Evolutionary conservation across 2,329 filamentous ascomycete genomes (phyloP), one percentile per base, ranked within the genome.

Genomic region (Aurifilum marmelostoma): DNA sequence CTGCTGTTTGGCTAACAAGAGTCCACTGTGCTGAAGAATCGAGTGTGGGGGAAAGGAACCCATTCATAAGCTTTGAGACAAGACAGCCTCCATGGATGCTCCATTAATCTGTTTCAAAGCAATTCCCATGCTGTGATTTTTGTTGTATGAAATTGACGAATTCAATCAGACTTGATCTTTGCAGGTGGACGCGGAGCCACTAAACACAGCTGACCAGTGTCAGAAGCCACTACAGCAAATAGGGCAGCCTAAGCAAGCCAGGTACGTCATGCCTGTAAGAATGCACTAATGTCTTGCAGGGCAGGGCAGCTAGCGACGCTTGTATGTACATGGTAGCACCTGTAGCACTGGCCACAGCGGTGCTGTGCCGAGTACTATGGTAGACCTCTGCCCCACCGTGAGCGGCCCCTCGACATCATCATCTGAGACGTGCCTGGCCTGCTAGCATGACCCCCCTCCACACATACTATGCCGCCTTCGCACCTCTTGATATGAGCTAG

Each of bases 211-310:
- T 47, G 14, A 24, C 5, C 52, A 59, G 18, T 56, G 27, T 59
- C 64, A 54, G 54, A 66, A 59, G 54, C 64, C 64, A 54, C 64
- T 47, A 59, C n/a, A 50, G 37, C 37, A 54, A 16, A 4, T n/a
- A n/a, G n/a, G n/a, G n/a, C 39, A 14, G 37, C 39, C 52, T 61
- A 29, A 29, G 27, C 14, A 47, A 50, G 39, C 66, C 65, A 56
- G 52, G 59, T 70, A 70, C 68, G 68, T 70, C 68, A 78, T 78
- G 77, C 75, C 76, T 72, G 72, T 56, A 62, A 29, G 24, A 43
- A 47, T 16, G 63, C 58, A 66, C 41, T 39, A 18, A 32, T 62
- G 43, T 47, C 39, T 63, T 34, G 43, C 65, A 61, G 43, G 41
- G 58, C 56, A 62, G 56, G n/a, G n/a, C n/a, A n/a, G n/a, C n/a